phyloP scores from a whole-genome alignment of 1,139 yeast genomes.

The Kodamaea sp. region DNA sequence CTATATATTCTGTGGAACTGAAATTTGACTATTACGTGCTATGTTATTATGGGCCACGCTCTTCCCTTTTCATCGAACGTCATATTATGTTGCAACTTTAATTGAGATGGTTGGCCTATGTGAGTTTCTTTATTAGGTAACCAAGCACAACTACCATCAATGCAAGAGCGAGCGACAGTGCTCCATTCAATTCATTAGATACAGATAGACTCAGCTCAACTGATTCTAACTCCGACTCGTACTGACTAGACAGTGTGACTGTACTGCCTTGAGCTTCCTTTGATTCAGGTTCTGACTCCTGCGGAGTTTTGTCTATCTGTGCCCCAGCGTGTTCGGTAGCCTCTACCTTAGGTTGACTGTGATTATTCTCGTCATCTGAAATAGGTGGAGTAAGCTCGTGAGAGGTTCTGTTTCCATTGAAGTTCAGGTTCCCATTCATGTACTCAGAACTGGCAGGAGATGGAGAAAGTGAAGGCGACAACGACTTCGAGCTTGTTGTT shows the following conservation, averaged over 20 bases:
- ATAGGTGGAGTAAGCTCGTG: conserved; percentile 23
- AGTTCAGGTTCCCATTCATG: too few relatives aligned
- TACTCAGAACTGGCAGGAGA: conserved; percentile 1
- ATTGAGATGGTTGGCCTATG: too few relatives aligned
- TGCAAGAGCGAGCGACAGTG: conserved; percentile 10
- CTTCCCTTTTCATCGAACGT: too few relatives aligned
- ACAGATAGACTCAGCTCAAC: conserved; percentile 8
- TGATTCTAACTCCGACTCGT: conserved; percentile 5
- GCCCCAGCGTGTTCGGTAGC: too few relatives aligned
- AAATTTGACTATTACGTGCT: too few relatives aligned
- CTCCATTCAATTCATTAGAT: conserved; percentile 11
- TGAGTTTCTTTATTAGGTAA: conserved; percentile 8
- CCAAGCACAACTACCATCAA: conserved; percentile 11
- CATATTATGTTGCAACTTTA: too few relatives aligned
- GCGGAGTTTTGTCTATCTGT: too few relatives aligned
- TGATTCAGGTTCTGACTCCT: too few relatives aligned
- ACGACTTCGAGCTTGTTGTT: conserved; percentile 2
- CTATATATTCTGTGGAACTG: too few relatives aligned
- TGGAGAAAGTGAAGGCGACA: not conserved
- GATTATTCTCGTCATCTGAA: conserved; percentile 17
- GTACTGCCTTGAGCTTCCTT: not conserved
- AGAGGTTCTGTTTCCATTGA: not conserved
- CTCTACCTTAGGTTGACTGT: too few relatives aligned
- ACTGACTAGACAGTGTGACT: too few relatives aligned
- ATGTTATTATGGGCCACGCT: too few relatives aligned